These are phyloP conservation scores for Penicillium chermesinum DNA, from an alignment of 495 filamentous ascomycete genomes.

Conservation along the genomic window DNA sequence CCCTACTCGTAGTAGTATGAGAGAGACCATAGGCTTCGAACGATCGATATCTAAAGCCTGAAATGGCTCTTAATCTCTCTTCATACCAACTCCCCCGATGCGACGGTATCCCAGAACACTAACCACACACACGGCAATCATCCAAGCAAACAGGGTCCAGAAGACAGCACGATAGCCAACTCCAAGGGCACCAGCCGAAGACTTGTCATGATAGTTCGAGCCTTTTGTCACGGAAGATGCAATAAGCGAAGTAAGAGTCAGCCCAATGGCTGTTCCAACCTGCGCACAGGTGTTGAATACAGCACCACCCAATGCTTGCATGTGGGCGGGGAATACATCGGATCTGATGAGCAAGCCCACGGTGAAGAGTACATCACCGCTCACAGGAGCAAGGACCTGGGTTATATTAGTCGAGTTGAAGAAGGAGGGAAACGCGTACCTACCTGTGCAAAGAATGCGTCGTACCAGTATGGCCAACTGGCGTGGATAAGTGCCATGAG, in stretches of 20 bases:
- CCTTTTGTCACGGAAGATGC: slow-evolving; percentile 3
- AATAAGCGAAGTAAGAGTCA: slow-evolving; percentile 5
- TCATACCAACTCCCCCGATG: neutral
- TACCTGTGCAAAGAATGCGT: slow-evolving; percentile 17
- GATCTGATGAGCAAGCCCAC: slow-evolving; percentile 53
- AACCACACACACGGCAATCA: neutral
- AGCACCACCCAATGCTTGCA: slow-evolving; percentile 46
- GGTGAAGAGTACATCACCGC: slow-evolving; percentile 28
- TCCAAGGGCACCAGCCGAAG: neutral
- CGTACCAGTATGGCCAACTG: slow-evolving; percentile 22
- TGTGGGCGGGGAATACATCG: slow-evolving; percentile 19
- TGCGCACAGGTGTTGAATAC: slow-evolving; percentile 57
- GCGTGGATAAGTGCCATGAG: slow-evolving; percentile 26
- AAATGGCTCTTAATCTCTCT: neutral
- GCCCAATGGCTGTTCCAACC: slow-evolving; percentile 51
- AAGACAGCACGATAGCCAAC: slow-evolving; percentile 6
- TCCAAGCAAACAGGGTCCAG: slow-evolving; percentile 9
- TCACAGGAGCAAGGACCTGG: neutral
- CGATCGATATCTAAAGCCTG: too few species aligned
- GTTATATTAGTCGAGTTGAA: neutral
- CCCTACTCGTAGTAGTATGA: too few species aligned
- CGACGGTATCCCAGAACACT: neutral
- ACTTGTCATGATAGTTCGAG: neutral
- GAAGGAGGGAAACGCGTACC: neutral
- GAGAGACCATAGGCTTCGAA: too few species aligned